Evolutionary conservation across 2,329 filamentous ascomycete genomes (phyloP).

Genomic region (Colletotrichum navitas): DNA sequence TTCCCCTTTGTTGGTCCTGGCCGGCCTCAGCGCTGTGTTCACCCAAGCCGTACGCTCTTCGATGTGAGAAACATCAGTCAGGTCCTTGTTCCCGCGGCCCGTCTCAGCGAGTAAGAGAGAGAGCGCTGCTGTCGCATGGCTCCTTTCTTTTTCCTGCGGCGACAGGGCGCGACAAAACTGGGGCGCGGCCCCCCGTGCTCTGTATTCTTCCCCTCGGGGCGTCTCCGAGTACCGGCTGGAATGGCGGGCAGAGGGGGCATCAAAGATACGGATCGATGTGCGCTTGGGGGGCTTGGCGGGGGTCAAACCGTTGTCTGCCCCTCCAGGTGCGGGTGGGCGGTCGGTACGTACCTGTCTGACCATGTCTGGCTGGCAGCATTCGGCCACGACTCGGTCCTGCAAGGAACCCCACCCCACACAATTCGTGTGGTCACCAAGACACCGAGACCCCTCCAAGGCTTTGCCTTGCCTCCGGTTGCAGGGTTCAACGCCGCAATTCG

Average conservation of each 20-base stretch:
- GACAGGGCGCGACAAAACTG: conserved; percentile 21
- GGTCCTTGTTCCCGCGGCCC: background rate
- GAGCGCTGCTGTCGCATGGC: conserved; percentile 16
- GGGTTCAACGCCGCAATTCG: conserved; percentile 32
- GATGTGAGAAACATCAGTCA: background rate
- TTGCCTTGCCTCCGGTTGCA: conserved; percentile 27
- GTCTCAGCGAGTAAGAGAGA: conserved; percentile 3
- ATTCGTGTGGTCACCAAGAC: conserved; percentile 2
- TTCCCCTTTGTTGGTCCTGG: conserved; percentile 11
- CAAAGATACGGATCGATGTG: conserved; percentile 26
- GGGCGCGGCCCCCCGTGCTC: conserved; percentile 19
- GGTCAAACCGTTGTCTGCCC: conserved; percentile 35
- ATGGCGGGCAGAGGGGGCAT: conserved; percentile 20
- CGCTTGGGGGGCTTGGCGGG: conserved; percentile 36
- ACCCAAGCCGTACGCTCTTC: background rate
- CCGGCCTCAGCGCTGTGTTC: conserved; percentile 7
- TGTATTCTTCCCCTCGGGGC: conserved; percentile 15
- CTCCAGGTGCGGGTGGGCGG: conserved; percentile 28
- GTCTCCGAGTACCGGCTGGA: conserved; percentile 25
- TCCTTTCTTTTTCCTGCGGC: conserved; percentile 11
- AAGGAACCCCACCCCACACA: conserved; percentile 31
- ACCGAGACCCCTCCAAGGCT: conserved; percentile 14
- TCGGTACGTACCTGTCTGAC: conserved; percentile 32
- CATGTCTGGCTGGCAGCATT: conserved; percentile 26
- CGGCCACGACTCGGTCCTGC: conserved; percentile 33